Base-by-base conservation (phyloP, 805 yeast genomes). In the Clavispora santaluciae region DNA sequence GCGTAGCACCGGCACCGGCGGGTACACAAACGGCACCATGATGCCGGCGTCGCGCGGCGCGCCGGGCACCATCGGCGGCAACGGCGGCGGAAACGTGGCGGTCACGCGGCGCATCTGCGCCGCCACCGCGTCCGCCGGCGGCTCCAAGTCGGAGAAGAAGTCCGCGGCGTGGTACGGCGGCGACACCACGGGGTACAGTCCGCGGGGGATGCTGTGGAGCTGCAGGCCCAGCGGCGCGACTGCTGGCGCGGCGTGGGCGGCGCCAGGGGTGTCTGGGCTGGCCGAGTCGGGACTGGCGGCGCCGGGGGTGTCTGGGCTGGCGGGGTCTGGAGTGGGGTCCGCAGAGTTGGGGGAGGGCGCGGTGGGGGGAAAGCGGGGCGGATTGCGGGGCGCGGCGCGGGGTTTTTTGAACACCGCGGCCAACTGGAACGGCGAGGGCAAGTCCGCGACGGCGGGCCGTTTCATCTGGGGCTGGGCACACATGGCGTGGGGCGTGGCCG, bases 11-110 rank as follows among this genome's bases (percentile, higher is more conserved):
- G 73, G 73, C 4, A 73, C 68, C 9, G 72, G 66, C 2, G 75
- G 75, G 44, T 51, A 69, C 5, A 69, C 64, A 43, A 69, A 68
- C 10, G 75, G 75, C 7, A 69, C 61, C 72, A 67, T 66, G 2
- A 67, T 54, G 0, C 73, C 72, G 13, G 45, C 48, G 9, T 13
- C 24, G 5, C 3, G 30, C 30, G 16, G 30, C 30, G 30, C 30
- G 17, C 30, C 30, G 2, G 17, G 23, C 30, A 24, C 17, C 17
- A 9, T 7, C 8, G 73, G 73, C 12, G 73, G 68, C 15, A 54
- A 38, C 5, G 74, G 74, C 1, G 74, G 74, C 3, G 72, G 72
- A 41, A 62, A 66, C 23, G 49, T 49, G 33, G 38, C 42, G 18
- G 60, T 39, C 9, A 61, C 59, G 20, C 54, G 51, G 8, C 41